Conservation (phyloP, 495 filamentous ascomycete species). For the Tuber melanosporum region DNA sequence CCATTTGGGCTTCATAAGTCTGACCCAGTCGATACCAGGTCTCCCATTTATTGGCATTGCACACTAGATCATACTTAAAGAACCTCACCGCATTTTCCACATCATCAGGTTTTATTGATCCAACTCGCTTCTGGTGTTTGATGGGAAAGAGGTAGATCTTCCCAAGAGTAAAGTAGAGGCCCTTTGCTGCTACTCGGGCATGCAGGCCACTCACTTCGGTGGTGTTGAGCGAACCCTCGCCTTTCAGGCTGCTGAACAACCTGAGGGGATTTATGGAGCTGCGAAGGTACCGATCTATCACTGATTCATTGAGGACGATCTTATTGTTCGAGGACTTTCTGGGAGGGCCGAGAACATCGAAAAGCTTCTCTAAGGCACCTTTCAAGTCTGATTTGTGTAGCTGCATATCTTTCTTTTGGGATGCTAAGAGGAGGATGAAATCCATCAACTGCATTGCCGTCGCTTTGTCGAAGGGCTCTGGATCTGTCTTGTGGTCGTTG, state of each 20-base stretch:
- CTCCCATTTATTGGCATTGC: slow-evolving; percentile 81
- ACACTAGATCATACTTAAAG: slow-evolving; percentile 78
- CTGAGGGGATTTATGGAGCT: slow-evolving; percentile 75
- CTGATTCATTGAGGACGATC: slow-evolving; percentile 34
- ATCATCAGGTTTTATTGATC: slow-evolving; percentile 72
- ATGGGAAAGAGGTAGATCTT: slow-evolving; percentile 83
- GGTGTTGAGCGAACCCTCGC: slow-evolving; percentile 59
- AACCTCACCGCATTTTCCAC: slow-evolving; percentile 75
- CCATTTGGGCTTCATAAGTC: slow-evolving; percentile 81
- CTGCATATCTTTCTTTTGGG: slow-evolving; percentile 82
- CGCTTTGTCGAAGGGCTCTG: slow-evolving; percentile 66
- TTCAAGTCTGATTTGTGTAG: slow-evolving; percentile 83
- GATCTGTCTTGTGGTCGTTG: slow-evolving; percentile 45
- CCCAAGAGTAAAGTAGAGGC: slow-evolving; percentile 89
- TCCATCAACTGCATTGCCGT: slow-evolving; percentile 74
- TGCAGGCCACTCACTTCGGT: slow-evolving; percentile 50
- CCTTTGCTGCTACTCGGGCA: slow-evolving; percentile 63
- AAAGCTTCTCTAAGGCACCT: slow-evolving; percentile 81
- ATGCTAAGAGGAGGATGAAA: slow-evolving; percentile 70
- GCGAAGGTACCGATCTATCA: slow-evolving; percentile 65
- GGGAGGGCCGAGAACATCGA: slow-evolving; percentile 58
- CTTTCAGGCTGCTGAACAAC: slow-evolving; percentile 68
- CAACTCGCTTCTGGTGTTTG: slow-evolving; percentile 72
- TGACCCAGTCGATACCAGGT: slow-evolving; percentile 93
- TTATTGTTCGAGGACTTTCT: slow-evolving; percentile 32